phyloP scores from a whole-genome alignment of 306 rosid genomes.

The Prunus padus region DNA sequence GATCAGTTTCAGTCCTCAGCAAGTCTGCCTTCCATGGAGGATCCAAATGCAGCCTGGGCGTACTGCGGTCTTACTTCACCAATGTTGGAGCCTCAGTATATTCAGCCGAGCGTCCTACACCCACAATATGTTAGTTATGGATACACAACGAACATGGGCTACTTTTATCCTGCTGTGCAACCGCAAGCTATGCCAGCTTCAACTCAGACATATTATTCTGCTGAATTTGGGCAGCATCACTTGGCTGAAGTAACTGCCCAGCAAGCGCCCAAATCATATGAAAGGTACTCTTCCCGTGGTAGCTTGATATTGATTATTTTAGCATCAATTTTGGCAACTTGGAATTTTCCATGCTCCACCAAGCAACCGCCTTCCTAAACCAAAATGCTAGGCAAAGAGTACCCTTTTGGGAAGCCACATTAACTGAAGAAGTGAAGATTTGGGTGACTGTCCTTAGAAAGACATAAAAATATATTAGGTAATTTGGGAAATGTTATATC shows the following conservation, averaged over 20 bases:
- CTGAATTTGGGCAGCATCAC: not conserved
- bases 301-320: not conserved
- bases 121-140: constrained; percentile 7
- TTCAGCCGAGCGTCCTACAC: not conserved
- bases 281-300: not conserved
- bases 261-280: constrained; percentile 4
- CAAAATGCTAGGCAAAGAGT: constrained; percentile 1
- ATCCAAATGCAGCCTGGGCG: not conserved
- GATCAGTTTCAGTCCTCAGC: not conserved
- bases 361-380: not conserved
- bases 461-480: not conserved
- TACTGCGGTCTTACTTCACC: not conserved
- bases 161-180: not conserved
- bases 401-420: not conserved
- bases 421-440: not conserved
- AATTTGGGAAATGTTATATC: not conserved
- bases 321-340: not conserved
- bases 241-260: not conserved
- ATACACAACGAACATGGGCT: not conserved
- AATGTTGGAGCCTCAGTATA: constrained; percentile 2
- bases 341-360: not conserved
- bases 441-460: not conserved
- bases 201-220: not conserved
- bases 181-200: not conserved
- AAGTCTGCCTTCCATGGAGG: not conserved